Evolutionary conservation across 495 filamentous ascomycete species (phyloP).

Genomic region (Pseudoneurospora amorphoporcata): DNA sequence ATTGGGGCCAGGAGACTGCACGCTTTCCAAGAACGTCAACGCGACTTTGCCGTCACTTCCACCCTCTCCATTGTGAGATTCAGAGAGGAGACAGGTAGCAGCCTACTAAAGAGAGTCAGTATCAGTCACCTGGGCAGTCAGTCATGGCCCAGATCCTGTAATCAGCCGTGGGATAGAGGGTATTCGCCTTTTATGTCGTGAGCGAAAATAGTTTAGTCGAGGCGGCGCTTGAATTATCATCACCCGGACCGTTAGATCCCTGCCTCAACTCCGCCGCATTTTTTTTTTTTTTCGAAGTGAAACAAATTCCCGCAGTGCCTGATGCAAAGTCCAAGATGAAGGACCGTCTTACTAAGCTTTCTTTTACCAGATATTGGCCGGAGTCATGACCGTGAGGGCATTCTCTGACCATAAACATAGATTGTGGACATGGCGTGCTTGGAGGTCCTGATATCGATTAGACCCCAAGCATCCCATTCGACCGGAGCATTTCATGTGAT

Average conservation of each 20-base stretch:
- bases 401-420: not conserved
- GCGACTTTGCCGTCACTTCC: not conserved
- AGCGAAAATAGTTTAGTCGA: not conserved
- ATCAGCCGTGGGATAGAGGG: not conserved
- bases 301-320: not conserved
- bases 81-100: not conserved
- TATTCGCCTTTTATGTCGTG: not conserved
- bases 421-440: not conserved
- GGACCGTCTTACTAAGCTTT: not conserved
- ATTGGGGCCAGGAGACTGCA: not conserved
- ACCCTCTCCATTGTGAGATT: not conserved
- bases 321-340: not conserved
- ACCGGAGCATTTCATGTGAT: not conserved
- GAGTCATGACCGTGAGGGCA: not conserved
- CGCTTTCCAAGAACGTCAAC: not conserved
- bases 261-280: not conserved
- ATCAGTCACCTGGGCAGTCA: not conserved
- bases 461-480: not conserved
- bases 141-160: not conserved
- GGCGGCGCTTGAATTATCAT: not conserved
- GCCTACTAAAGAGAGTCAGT: not conserved
- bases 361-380: not conserved
- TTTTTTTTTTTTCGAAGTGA: not conserved
- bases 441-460: not conserved
- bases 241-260: not conserved